These are phyloP conservation scores for Pleurotus salmoneostramineus DNA, from an alignment of 768 basidiomycete genomes.

Conservation along the genomic window DNA sequence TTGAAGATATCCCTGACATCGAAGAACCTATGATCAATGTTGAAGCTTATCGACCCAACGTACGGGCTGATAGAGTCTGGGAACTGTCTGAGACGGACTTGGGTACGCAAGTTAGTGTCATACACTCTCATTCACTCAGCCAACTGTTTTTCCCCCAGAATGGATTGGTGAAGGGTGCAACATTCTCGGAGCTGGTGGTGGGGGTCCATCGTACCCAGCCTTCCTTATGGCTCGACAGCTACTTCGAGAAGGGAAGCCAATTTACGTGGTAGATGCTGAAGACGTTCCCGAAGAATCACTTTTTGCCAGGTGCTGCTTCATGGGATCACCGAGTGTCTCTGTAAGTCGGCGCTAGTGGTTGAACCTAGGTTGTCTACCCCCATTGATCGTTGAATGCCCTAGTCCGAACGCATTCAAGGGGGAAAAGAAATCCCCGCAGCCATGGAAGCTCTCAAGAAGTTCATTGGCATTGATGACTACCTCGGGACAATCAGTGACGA, in stretches of 20 bases:
- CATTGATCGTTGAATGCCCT: conserved; percentile 8
- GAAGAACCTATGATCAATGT: conserved; percentile 19
- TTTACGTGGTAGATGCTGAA: conserved; percentile 42
- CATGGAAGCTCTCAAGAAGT: conserved; percentile 19
- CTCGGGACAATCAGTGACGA: conserved; percentile 21
- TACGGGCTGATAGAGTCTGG: conserved; percentile 38
- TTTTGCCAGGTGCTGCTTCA: conserved; percentile 25
- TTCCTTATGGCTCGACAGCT: conserved; percentile 50
- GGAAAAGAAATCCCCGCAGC: conserved; percentile 16
- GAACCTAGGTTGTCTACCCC: conserved; percentile 16
- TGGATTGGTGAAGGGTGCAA: conserved; percentile 65
- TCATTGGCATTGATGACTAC: conserved; percentile 25
- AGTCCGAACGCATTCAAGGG: conserved; percentile 23
- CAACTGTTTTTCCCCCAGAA: conserved; percentile 21
- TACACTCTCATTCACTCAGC: background rate
- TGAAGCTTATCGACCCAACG: conserved; percentile 27
- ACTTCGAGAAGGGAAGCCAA: conserved; percentile 41
- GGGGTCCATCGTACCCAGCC: conserved; percentile 51
- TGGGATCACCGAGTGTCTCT: conserved; percentile 34
- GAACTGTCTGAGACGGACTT: conserved; percentile 41
- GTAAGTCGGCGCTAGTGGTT: conserved; percentile 22
- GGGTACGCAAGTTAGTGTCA: conserved; percentile 15
- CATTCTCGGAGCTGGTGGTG: conserved; percentile 58
- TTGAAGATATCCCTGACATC: conserved; percentile 11
- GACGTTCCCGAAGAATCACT: conserved; percentile 38